phyloP scores from a whole-genome alignment of 1,139 yeast genomes.

The Suhomyces bribrorum region DNA sequence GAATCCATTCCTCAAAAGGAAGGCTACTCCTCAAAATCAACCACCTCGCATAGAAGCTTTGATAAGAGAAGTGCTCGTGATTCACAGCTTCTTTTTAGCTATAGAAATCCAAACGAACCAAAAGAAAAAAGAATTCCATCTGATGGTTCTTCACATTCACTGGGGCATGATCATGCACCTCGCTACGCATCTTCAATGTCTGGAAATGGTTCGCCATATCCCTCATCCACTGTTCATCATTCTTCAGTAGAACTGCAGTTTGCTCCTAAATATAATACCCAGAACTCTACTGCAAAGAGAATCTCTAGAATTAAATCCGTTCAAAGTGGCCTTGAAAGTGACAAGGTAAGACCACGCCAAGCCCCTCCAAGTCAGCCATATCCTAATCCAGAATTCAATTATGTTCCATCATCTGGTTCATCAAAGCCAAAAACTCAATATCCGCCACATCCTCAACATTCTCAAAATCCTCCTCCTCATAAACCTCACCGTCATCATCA shows the following conservation, averaged over 20 bases:
- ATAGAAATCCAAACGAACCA: conserved; percentile 25
- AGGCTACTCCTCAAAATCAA: conserved; percentile 5
- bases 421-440: conserved; percentile 6
- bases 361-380: conserved; percentile 15
- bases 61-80: conserved; percentile 23
- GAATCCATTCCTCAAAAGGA: conserved; percentile 11
- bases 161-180: too few species aligned
- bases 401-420: conserved; percentile 3
- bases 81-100: conserved; percentile 37
- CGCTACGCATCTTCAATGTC: conserved; percentile 1
- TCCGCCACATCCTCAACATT: conserved; percentile 2
- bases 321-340: conserved; percentile 12
- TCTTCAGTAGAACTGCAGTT: conserved; percentile 16
- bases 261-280: conserved; percentile 12
- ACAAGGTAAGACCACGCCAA: conserved; percentile 13
- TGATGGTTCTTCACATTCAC: not conserved
- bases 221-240: conserved; percentile 19
- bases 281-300: conserved; percentile 14
- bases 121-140: not conserved
- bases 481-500: conserved; percentile 5
- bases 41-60: conserved; percentile 9
- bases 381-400: conserved; percentile 3
- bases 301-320: conserved; percentile 15
- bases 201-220: conserved; percentile 25
- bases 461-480: conserved; percentile 4